Evolutionary conservation across 176 grass and related monocot species (phyloP), one percentile per base, ranked within the genome.

Genomic region (Pharus latifolius): DNA sequence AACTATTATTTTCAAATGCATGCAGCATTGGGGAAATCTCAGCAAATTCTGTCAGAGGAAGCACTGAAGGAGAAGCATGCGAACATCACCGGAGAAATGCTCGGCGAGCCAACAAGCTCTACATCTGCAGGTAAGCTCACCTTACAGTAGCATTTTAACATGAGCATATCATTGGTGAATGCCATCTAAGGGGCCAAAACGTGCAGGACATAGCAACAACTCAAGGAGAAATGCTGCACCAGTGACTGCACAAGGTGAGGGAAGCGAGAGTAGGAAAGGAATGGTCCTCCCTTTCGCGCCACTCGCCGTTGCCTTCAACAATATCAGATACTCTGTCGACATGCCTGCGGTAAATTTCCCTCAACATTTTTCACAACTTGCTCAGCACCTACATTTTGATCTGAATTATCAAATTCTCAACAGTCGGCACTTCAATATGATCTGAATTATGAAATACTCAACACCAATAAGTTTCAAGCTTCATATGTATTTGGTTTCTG

Each of bases 281-380:
- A 89, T 89, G 86, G 86, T 89, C 24, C 86, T 89, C 20, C 86
- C 86, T 24, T 89, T 89, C 9, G 24, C 72, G 0, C 82, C 86
- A 3, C 81, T 89, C 53, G 61, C 82, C 42, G 76, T 89, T 60
- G 59, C 86, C 66, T 89, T 89, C 62, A 66, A 85, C 64, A 66
- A 89, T 43, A 69, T 89, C 12, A 81, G 38, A 84, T 89, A 89
- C 59, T 89, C 81, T 29, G 86, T 89, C 24, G 86, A 85, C 75
- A 89, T 89, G 86, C 86, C 81, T 42, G 55, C 56, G 50, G 84
- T 87, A 82, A 42, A 60, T 47, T 10, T 33, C 48, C 38, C 22
- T 59, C 18, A 5, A 12, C 63, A 34, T 23, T 24, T 22, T 71
- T 42, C n/a, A 33, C 63, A 31, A 27, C 26, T 27, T 43, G 10